Percentiles rank a stretch among this genome's conserved stretches.
phyloP scores from a whole-genome alignment of 2,329 filamentous ascomycete species.

The Verticillium zaregamsianum region DNA sequence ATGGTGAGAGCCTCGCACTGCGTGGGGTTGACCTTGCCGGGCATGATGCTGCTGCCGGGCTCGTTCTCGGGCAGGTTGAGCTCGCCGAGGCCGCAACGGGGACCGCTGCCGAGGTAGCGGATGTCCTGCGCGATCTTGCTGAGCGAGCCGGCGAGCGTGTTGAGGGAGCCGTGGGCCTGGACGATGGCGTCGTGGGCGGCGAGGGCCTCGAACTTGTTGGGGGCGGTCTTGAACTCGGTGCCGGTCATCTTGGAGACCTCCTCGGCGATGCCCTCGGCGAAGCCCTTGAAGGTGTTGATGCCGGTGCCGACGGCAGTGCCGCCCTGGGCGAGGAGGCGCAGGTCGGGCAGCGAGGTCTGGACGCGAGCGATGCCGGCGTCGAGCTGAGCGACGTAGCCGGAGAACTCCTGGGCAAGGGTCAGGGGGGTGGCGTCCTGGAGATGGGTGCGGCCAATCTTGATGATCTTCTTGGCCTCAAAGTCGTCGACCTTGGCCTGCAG shows the following conservation, averaged over 20 bases:
- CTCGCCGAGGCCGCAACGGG: constrained; percentile 92
- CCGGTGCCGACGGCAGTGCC: constrained; percentile 96
- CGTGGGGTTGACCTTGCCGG: constrained; percentile 98
- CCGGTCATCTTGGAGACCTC: constrained; percentile 93
- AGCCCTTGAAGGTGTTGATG: constrained; percentile 95
- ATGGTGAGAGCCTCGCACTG: constrained; percentile 98
- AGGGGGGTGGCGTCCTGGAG: constrained; percentile 95
- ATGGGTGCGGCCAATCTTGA: constrained; percentile 98
- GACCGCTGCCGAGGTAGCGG: constrained; percentile 92
- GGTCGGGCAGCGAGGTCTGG: constrained; percentile 74
- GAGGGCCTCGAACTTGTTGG: constrained; percentile 98
- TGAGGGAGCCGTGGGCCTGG: constrained; percentile 88
- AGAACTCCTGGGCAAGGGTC: constrained; percentile 96
- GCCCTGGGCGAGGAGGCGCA: constrained; percentile 86
- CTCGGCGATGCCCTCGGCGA: constrained; percentile 86
- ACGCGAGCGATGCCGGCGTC: constrained; percentile 87
- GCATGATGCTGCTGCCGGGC: constrained; percentile 97
- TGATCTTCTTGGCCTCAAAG: constrained; percentile 81
- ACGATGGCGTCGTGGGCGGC: constrained; percentile 95
- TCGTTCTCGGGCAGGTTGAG: constrained; percentile 95
- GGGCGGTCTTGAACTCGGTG: constrained; percentile 88
- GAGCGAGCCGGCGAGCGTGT: constrained; percentile 85
- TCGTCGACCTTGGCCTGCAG: constrained; percentile 85
- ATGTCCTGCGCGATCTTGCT: constrained; percentile 99
- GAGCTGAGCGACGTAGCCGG: constrained; percentile 92